These are phyloP conservation scores for Rhodotorula toruloides DNA, from an alignment of 768 basidiomycete species.

Conservation along the genomic window DNA sequence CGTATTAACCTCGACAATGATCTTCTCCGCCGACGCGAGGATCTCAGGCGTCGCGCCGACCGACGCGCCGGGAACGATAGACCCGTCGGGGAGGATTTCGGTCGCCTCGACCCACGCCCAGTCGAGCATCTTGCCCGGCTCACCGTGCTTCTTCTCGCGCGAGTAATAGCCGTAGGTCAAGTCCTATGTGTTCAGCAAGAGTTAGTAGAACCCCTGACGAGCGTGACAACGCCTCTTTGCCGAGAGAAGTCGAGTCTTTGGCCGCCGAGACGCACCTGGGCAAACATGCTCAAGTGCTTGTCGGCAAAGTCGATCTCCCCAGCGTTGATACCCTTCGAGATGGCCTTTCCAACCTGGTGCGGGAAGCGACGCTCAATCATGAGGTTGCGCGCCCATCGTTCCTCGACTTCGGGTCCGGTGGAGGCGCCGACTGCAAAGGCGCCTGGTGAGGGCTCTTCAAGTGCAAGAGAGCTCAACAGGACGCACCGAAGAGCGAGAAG, in stretches of 20 bases:
- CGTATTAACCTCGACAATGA: conserved; percentile 47
- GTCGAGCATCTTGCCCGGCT: conserved; percentile 39
- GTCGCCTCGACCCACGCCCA: conserved; percentile 44
- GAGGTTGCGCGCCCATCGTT: conserved; percentile 30
- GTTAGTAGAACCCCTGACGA: too few species aligned
- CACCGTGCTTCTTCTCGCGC: conserved; percentile 37
- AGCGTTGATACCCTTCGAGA: conserved; percentile 42
- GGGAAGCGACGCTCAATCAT: conserved; percentile 42
- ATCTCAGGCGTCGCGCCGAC: conserved; percentile 46
- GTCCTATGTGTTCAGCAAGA: conserved; percentile 18
- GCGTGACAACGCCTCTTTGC: too few species aligned
- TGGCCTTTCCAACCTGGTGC: conserved; percentile 44
- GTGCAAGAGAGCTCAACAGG: conserved; percentile 1
- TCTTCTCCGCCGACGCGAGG: conserved; percentile 42
- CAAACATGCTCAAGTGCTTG: conserved; percentile 40
- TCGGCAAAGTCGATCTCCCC: conserved; percentile 42
- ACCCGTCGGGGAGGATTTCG: conserved; percentile 41
- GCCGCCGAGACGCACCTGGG: neutral
- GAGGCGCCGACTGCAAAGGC: conserved; percentile 5
- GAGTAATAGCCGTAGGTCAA: conserved; percentile 41
- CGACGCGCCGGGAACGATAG: conserved; percentile 42
- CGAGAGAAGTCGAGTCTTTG: too few species aligned
- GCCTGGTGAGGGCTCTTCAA: neutral
- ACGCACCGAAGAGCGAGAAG: conserved; percentile 41
- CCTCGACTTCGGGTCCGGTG: conserved; percentile 41